These are phyloP conservation scores for Cicer arietinum DNA, from an alignment of 306 rosid species.

Conservation along the genomic window DNA sequence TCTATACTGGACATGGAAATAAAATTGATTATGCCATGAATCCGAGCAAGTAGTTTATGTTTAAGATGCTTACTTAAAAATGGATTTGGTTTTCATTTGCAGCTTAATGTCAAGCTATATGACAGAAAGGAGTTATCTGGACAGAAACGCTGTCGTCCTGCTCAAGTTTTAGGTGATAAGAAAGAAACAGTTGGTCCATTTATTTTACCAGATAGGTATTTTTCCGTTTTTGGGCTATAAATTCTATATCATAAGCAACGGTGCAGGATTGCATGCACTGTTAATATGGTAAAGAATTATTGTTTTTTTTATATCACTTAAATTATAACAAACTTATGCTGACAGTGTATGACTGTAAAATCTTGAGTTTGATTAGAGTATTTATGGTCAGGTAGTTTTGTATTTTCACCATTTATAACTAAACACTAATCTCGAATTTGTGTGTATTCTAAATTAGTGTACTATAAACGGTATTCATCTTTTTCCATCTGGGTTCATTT, in stretches of 20 bases:
- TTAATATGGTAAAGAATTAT: not conserved
- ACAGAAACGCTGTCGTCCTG: constrained; percentile 75
- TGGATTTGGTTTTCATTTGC: constrained; percentile 51
- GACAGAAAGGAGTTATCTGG: constrained; percentile 82
- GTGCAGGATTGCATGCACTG: not conserved
- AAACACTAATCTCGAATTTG: not conserved
- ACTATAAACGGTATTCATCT: not conserved
- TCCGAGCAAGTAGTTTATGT: constrained; percentile 12
- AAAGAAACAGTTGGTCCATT: constrained; percentile 53
- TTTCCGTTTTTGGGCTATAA: constrained; percentile 16
- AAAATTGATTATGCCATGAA: constrained; percentile 33
- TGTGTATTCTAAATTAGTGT: not conserved
- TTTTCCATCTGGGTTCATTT: constrained; percentile 6
- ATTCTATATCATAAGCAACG: constrained; percentile 28
- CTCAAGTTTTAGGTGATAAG: constrained; percentile 67
- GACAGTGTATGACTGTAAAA: constrained; percentile 19
- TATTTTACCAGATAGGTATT: constrained; percentile 60
- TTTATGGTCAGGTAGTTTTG: constrained; percentile 29
- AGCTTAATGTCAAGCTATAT: constrained; percentile 69
- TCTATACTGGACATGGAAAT: constrained; percentile 7
- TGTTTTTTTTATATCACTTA: constrained; percentile 13
- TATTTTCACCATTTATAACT: constrained; percentile 18
- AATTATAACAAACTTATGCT: constrained; percentile 29
- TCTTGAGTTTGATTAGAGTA: constrained; percentile 10
- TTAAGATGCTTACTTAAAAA: constrained; percentile 35